Base-by-base conservation (phyloP, 768 basidiomycete species). In the Tulasnella sp. region DNA sequence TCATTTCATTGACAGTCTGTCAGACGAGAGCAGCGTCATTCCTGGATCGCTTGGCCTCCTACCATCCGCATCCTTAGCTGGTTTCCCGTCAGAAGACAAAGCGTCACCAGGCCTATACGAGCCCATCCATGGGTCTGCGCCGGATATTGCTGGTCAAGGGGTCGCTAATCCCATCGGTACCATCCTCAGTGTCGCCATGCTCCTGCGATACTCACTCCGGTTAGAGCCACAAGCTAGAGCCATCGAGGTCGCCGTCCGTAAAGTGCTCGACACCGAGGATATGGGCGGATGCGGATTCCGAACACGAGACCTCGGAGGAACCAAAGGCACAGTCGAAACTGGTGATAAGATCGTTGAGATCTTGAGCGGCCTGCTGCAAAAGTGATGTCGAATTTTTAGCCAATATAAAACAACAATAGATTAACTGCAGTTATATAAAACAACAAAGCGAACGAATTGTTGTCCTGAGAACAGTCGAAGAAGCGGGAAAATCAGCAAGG, bases 151-250 rank as follows among this genome's bases (percentile, higher is more conserved):
- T n/a, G 91, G 90, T 1, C 76, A 88, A 70, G 87, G 88, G 17
- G 90, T 94, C 66, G 93, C 93, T 65, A 96, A 96, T 70, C 93
- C 93, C 34, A 82, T 96, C 67, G 93, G 93, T 54, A 94, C 93
- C 15, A 95, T 96, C 70, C 85, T 96, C 61, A 93, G 90, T 55
- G 87, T 86, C 17, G 93, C 93, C 13, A 82, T 96, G 84, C 83
- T 96, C 62, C 77, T 96, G 53, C 83, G 94, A 45, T 99, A 98
- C 73, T 98, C 95, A 26, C 83, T 99, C 29, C 90, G 90, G 24
- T 77, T 92, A 58, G 88, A 91, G 62, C 80, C 77, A 64, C 84
- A 89, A 66, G 96, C 96, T 4, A 78, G 78, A 58, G 82, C 86
- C 21, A 84, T 99, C 61, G 96, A 99, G 72, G 72, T 75, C 53